These are phyloP conservation scores for Pythium phragmiticola DNA, from an alignment of 352 stramenopile genomes.

Conservation along the genomic window DNA sequence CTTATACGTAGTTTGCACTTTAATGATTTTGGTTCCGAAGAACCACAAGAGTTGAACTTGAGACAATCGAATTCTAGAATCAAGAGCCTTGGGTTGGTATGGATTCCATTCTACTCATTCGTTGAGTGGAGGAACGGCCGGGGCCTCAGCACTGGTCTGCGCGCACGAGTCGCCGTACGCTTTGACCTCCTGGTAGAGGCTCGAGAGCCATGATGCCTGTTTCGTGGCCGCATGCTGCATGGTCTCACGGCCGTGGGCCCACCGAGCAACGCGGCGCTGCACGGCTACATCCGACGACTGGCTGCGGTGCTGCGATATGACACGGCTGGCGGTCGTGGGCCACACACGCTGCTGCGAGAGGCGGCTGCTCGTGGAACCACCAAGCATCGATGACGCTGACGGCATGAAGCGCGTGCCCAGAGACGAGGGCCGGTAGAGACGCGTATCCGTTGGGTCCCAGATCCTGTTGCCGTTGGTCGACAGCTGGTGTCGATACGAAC, in stretches of 20 bases:
- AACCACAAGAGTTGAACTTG: too few relatives aligned
- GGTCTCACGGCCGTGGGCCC: slow-evolving; percentile 54
- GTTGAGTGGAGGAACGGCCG: neutral
- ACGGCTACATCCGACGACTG: slow-evolving; percentile 27
- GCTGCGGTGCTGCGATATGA: neutral
- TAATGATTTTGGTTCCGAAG: too few relatives aligned
- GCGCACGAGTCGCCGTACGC: slow-evolving; percentile 46
- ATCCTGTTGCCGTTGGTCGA: slow-evolving; percentile 1
- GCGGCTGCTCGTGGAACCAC: neutral
- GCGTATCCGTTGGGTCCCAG: slow-evolving; percentile 4
- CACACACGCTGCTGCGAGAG: slow-evolving; percentile 5
- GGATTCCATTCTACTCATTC: neutral
- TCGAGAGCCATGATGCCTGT: slow-evolving; percentile 59
- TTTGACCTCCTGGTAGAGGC: slow-evolving; percentile 60
- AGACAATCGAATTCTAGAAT: too few relatives aligned
- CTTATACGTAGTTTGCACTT: too few relatives aligned
- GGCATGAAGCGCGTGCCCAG: neutral
- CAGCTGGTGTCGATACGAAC: slow-evolving; percentile 17
- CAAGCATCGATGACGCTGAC: neutral
- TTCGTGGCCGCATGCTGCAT: slow-evolving; percentile 59
- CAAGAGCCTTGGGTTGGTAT: too few relatives aligned
- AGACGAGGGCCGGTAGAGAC: slow-evolving; percentile 8
- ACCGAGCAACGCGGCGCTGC: slow-evolving; percentile 63
- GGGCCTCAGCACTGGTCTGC: slow-evolving; percentile 7
- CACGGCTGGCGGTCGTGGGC: neutral